Base-by-base conservation (phyloP, 2,329 filamentous ascomycete species). In the Pezicula neosporulosa region DNA sequence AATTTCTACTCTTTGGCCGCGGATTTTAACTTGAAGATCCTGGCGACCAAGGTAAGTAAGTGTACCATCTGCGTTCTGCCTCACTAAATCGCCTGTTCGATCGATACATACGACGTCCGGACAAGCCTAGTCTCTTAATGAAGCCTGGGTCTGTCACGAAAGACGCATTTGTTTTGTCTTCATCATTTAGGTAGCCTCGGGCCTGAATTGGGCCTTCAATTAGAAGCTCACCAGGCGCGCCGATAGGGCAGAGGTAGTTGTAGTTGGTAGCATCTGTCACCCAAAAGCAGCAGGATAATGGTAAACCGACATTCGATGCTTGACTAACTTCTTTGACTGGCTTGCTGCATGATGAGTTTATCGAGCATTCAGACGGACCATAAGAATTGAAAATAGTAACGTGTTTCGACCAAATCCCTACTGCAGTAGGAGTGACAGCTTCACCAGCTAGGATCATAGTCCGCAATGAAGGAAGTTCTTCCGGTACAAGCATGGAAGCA, bases 1-100 rank as follows among this genome's bases (percentile, higher is more conserved):
- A 53, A 85, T 78, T 58, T 86, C 83, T 6, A 86, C 71, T 39
- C 83, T 70, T 60, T 86, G 83, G 1, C 83, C 83, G 37, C 82
- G 76, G 16, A 86, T 69, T 61, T 86, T 86, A 49, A 85, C 76
- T 65, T 86, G 83, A 28, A 83, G 81, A 60, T 86, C 83, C 44
- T 78, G 77, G 18, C 83, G 76, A 9, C 83, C 83, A 35, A 83
- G 66, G 63, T 85, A 86, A 28, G 81, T 76, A 55, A 86, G 81
- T 12, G 76, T 78, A 9, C 73, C 75, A 59, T 86, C 77, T 44
- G 81, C 70, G 28, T 84, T 65, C 42, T 85, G 71, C 33, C 82
- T 51, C 7, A 62, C 64, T 9, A 67, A 49, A 42, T 68, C 66
- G 21, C 66, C 66, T 0, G 66, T 67, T 30, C 62, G 60, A 41